Conservation (phyloP, 2,329 filamentous ascomycete genomes). For the Sporothrix pallida region DNA sequence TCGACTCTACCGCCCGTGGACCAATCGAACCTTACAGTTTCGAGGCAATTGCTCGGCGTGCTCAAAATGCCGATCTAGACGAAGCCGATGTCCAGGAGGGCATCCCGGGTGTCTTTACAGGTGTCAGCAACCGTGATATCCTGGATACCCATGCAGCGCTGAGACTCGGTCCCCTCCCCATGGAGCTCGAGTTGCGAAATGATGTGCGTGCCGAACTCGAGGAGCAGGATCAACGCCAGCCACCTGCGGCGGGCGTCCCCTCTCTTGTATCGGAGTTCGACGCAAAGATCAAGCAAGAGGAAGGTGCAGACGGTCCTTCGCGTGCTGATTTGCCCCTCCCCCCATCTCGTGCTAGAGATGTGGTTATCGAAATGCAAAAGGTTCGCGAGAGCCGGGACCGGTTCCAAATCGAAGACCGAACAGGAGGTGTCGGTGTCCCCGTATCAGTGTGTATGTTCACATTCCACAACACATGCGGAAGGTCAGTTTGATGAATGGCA, state of each 20-base stretch:
- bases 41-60: slow-evolving; percentile 62
- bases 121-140: slow-evolving; percentile 65
- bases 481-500: slow-evolving; percentile 58
- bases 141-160: slow-evolving; percentile 64
- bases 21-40: slow-evolving; percentile 69
- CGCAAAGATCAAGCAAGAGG: slow-evolving; percentile 84
- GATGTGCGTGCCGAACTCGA: slow-evolving; percentile 87
- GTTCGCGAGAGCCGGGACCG: slow-evolving; percentile 91
- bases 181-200: slow-evolving; percentile 80
- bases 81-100: slow-evolving; percentile 68
- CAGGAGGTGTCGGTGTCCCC: slow-evolving; percentile 79
- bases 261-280: slow-evolving; percentile 88
- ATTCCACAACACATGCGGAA: slow-evolving; percentile 94
- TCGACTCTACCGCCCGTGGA: slow-evolving; percentile 64
- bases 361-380: slow-evolving; percentile 92
- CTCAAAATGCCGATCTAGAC: slow-evolving; percentile 66
- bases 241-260: slow-evolving; percentile 71
- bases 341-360: slow-evolving; percentile 84
- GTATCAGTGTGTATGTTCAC: slow-evolving; percentile 97
- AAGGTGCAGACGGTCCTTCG: slow-evolving; percentile 80
- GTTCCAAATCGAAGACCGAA: slow-evolving; percentile 84
- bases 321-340: slow-evolving; percentile 84
- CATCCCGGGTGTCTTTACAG: slow-evolving; percentile 67
- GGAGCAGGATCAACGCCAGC: slow-evolving; percentile 80
- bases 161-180: slow-evolving; percentile 79